phyloP scores from a whole-genome alignment of 352 stramenopile species.

The Stephanocyclus meneghinianus region DNA sequence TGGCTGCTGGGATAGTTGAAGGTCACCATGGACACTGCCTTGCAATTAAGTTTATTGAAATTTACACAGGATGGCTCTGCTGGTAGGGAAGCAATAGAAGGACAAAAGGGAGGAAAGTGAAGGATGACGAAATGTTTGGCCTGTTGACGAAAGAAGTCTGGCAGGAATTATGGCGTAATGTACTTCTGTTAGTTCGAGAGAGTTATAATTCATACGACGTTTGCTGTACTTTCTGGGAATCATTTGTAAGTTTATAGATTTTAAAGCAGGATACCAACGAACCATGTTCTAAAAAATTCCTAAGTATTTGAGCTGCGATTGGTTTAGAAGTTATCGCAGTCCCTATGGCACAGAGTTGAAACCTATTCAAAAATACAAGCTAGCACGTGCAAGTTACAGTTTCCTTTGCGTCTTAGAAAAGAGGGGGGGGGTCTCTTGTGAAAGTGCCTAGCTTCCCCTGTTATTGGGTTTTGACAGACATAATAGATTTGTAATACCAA shows the following conservation, averaged over 20 bases:
- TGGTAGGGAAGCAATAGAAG: not conserved
- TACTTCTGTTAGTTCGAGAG: too few species aligned
- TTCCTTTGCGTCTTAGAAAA: too few species aligned
- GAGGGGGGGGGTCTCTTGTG: too few species aligned
- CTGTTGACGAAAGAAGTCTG: too few species aligned
- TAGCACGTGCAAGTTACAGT: too few species aligned
- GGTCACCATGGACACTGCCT: not conserved
- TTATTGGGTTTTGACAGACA: too few species aligned
- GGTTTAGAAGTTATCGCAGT: not conserved
- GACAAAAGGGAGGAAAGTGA: not conserved
- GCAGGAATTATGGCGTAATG: too few species aligned
- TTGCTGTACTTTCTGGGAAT: not conserved
- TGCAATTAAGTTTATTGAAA: not conserved
- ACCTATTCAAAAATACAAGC: too few species aligned
- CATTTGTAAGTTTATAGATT: not conserved
- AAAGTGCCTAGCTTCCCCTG: too few species aligned
- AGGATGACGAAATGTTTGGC: not conserved
- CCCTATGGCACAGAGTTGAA: too few species aligned
- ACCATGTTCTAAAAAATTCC: not conserved
- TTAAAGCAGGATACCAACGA: conserved; percentile 1
- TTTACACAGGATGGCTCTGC: not conserved
- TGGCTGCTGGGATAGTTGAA: conserved; percentile 39
- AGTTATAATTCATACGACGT: too few species aligned
- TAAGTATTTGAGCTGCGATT: not conserved
- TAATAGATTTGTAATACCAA: too few species aligned